phyloP scores from a whole-genome alignment of 2,329 filamentous ascomycete genomes.

The Magnaporthiopsis rhizophila region DNA sequence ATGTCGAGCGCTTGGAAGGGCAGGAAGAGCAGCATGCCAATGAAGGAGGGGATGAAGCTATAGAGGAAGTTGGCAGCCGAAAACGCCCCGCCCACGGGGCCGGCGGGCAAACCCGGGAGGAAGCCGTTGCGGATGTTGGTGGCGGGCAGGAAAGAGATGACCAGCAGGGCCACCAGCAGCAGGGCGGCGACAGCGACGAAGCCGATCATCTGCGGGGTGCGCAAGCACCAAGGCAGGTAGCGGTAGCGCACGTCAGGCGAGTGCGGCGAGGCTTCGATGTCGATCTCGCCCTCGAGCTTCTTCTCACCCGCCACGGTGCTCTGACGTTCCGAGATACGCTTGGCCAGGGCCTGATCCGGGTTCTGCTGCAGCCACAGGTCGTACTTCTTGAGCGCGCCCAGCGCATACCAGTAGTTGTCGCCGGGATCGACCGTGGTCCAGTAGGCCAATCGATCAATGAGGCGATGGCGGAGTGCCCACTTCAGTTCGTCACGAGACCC shows the following conservation, averaged over 20 bases:
- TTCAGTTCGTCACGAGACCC: slow-evolving; percentile 42
- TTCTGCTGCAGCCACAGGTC: background rate
- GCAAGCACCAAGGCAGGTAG: slow-evolving; percentile 72
- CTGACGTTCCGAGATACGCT: background rate
- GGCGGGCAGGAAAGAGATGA: slow-evolving; percentile 69
- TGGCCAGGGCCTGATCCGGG: no score
- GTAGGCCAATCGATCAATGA: slow-evolving; percentile 71
- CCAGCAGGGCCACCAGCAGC: slow-evolving; percentile 62
- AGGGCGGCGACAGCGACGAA: slow-evolving; percentile 54
- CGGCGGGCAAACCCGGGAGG: slow-evolving; percentile 55
- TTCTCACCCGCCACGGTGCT: background rate
- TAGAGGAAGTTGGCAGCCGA: slow-evolving; percentile 85
- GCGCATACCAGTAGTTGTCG: slow-evolving; percentile 66
- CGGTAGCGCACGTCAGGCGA: slow-evolving; percentile 48
- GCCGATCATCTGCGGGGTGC: slow-evolving; percentile 54
- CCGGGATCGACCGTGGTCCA: slow-evolving; percentile 50
- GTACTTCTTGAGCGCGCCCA: slow-evolving; percentile 38
- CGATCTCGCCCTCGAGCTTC: slow-evolving; percentile 14
- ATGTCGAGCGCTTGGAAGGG: slow-evolving; percentile 60
- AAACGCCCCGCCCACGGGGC: slow-evolving; percentile 57
- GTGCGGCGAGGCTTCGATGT: slow-evolving; percentile 36
- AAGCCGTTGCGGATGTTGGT: slow-evolving; percentile 64
- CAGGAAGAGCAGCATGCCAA: slow-evolving; percentile 61
- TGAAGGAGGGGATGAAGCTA: slow-evolving; percentile 61
- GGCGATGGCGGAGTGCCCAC: slow-evolving; percentile 44